Conservation (phyloP, 176 grass and related monocot species). For the Olyra latifolia region DNA sequence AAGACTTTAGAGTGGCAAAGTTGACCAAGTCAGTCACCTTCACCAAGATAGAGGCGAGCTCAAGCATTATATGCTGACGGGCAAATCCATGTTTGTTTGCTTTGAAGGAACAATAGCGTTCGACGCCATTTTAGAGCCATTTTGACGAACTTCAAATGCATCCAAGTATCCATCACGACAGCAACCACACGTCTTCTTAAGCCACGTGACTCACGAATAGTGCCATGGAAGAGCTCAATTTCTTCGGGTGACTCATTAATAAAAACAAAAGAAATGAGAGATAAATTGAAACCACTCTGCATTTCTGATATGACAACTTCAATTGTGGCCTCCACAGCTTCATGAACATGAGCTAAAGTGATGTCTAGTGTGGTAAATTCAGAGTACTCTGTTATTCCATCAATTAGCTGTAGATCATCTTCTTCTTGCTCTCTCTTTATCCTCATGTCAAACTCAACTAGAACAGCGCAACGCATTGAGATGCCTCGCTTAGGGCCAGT, state of each 20-base stretch:
- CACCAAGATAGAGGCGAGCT: background rate
- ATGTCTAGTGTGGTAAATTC: too few relatives aligned
- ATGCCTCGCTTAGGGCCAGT: too few relatives aligned
- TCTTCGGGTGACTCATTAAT: background rate
- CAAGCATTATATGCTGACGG: background rate
- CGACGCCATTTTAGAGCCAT: background rate
- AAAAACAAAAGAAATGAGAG: background rate
- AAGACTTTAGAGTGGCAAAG: too few relatives aligned
- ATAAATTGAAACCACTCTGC: background rate
- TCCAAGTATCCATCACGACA: background rate
- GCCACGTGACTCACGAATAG: background rate
- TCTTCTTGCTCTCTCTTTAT: too few relatives aligned
- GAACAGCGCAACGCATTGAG: too few relatives aligned
- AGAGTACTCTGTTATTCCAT: too few relatives aligned
- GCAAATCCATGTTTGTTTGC: background rate
- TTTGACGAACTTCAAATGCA: slow-evolving; percentile 31
- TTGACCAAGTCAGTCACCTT: too few relatives aligned
- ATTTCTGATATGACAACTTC: slow-evolving; percentile 21
- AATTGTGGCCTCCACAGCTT: background rate
- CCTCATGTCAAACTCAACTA: too few relatives aligned
- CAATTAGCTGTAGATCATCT: too few relatives aligned
- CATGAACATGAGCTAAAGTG: too few relatives aligned
- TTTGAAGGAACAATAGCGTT: background rate
- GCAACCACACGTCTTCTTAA: slow-evolving; percentile 20
- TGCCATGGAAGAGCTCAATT: slow-evolving; percentile 14